A percentile compares a stretch with the other conserved stretches of the same genome.
These are phyloP conservation scores for Trichosporon inkin DNA, from an alignment of 1,284 basidiomycete genomes.

Conservation along the genomic window DNA sequence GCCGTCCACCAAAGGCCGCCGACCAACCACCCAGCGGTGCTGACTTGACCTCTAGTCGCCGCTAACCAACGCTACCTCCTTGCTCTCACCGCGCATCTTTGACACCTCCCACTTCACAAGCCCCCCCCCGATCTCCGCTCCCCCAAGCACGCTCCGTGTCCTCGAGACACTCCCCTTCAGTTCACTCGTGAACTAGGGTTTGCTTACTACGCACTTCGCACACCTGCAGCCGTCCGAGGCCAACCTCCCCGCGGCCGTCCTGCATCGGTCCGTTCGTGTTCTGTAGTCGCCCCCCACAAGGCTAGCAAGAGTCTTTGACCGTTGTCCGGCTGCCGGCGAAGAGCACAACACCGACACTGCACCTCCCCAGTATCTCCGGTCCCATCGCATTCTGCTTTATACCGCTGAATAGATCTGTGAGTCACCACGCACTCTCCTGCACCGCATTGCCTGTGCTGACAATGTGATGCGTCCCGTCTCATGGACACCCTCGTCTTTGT, in stretches of 20 bases:
- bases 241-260: background rate
- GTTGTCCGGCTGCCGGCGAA: too few relatives aligned
- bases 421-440: background rate
- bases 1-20: background rate
- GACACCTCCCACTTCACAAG: constrained; percentile 17
- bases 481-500: background rate
- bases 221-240: too few relatives aligned
- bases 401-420: background rate
- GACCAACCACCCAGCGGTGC: background rate
- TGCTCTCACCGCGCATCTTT: constrained; percentile 4
- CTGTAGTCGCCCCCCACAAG: background rate
- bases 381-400: background rate
- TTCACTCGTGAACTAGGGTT: constrained; percentile 9
- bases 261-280: background rate
- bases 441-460: background rate
- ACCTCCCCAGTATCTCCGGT: background rate
- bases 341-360: background rate
- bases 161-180: constrained; percentile 4
- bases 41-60: constrained; percentile 1
- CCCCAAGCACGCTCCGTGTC: constrained; percentile 1
- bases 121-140: background rate
- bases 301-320: background rate
- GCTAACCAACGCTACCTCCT: constrained; percentile 14
- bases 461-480: background rate
- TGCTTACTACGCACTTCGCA: background rate